phyloP scores from a whole-genome alignment of 345 rosid genomes.

The Conringia planisiliqua region DNA sequence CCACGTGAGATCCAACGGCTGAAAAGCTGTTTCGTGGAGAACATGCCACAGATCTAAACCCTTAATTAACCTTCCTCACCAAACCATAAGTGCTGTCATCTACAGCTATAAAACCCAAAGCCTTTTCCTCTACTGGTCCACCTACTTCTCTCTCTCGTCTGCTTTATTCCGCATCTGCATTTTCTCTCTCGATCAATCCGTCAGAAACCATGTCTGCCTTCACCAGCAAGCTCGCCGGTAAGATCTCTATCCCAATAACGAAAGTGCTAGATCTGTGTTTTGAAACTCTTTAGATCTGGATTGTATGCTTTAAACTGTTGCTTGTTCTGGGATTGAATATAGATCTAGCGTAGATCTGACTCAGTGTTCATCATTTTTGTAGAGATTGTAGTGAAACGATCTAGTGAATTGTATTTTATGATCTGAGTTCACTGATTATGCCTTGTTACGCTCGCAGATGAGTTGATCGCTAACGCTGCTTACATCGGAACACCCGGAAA shows the following conservation, averaged over 20 bases:
- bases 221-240: constrained; percentile 84
- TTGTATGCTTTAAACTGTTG: not conserved
- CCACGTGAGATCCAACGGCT: constrained; percentile 37
- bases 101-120: constrained; percentile 21
- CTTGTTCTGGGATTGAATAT: no score
- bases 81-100: constrained; percentile 11
- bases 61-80: constrained; percentile 3
- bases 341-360: constrained; percentile 23
- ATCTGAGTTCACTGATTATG: no score
- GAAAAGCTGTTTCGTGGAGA: constrained; percentile 29
- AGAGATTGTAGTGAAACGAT: no score
- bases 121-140: constrained; percentile 20
- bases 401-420: no score
- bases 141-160: not conserved
- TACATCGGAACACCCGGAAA: constrained; percentile 98
- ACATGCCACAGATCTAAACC: constrained; percentile 34
- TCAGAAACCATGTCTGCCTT: constrained; percentile 64
- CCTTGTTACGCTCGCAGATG: no score
- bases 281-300: constrained; percentile 7
- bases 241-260: no score
- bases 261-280: constrained; percentile 8
- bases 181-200: not conserved
- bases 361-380: no score
- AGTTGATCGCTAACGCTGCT: constrained; percentile 79
- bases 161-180: not conserved